phyloP scores from a whole-genome alignment of 345 rosid genomes.

The Lepidium africanum region DNA sequence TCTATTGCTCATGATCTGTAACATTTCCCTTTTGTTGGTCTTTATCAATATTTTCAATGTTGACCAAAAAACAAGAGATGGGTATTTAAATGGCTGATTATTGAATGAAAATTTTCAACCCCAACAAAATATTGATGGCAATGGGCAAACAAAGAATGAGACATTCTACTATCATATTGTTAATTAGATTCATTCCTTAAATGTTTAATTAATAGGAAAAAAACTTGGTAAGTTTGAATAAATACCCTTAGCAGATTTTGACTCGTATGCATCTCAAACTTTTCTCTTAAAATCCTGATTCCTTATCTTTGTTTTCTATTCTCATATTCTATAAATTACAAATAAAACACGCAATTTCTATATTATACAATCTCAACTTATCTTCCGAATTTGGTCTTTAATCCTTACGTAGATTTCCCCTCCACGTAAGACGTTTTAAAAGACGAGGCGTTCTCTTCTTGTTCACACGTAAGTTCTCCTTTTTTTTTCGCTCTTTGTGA shows the following conservation, averaged over 20 bases:
- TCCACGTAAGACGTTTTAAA: background rate
- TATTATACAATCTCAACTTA: background rate
- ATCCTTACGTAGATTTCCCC: background rate
- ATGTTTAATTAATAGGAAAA: background rate
- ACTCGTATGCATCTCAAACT: background rate
- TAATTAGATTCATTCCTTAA: background rate
- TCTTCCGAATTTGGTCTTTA: constrained; percentile 7
- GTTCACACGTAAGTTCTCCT: constrained; percentile 2
- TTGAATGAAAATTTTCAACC: too few relatives aligned
- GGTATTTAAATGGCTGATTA: too few relatives aligned
- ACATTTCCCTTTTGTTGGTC: too few relatives aligned
- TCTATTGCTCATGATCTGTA: too few relatives aligned
- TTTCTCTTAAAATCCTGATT: background rate
- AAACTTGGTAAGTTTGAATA: background rate
- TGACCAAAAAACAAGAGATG: too few relatives aligned
- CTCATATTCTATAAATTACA: background rate
- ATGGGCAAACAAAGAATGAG: background rate
- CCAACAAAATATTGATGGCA: too few relatives aligned
- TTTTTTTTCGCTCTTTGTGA: background rate
- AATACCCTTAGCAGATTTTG: background rate
- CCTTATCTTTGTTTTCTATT: background rate
- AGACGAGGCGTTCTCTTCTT: background rate
- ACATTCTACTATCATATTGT: background rate
- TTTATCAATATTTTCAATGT: too few relatives aligned
- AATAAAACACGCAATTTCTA: constrained; percentile 6